Base-by-base conservation (phyloP, 208 protist genomes). In the Polymyxa betae region DNA sequence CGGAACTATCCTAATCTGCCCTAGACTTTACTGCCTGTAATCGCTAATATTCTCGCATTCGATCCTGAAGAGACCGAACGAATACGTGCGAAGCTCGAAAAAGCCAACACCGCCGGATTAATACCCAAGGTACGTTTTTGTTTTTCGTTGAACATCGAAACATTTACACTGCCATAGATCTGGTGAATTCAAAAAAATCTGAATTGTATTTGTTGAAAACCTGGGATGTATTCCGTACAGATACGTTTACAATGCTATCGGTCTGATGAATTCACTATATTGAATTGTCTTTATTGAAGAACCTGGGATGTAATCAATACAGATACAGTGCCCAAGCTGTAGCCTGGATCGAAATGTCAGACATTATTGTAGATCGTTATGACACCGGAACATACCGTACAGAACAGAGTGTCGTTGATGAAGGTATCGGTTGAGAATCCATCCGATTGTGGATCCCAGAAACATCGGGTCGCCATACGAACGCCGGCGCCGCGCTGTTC, bases 371-470 rank as follows among this genome's bases (percentile, higher is more conserved):
- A n/a, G n/a, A n/a, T n/a, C n/a, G n/a, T n/a, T n/a, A n/a, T 5
- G 24, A 60, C 49, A 60, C 24, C 24, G 49, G 49, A 24, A 60
- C 49, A 24, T 60, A 64, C 90, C 41, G 88, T 88, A 91, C 78
- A 87, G 45, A 91, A 91, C 43, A 91, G 66, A 29, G 90, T 41
- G 38, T 91, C 90, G 72, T 91, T 91, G 43, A 88, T 78, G 29
- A 88, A 91, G 32, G 90, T 91, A 43, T 91, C 90, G 24, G 78
- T 10, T 24, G 90, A 52, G 38, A 91, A 45, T 5, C 68, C 88
- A 38, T 91, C 90, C 20, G 46, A 88, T 54, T 91, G 66, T 43
- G 87, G 87, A 91, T 91, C 90, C 90, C 90, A 91, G 68, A 91
- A 91, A 41, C 90, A 87, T 40, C 90, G 20, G 38, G 88, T 88